phyloP scores from a whole-genome alignment of 2,329 filamentous ascomycete species.

The Trichoderma lentiforme region DNA sequence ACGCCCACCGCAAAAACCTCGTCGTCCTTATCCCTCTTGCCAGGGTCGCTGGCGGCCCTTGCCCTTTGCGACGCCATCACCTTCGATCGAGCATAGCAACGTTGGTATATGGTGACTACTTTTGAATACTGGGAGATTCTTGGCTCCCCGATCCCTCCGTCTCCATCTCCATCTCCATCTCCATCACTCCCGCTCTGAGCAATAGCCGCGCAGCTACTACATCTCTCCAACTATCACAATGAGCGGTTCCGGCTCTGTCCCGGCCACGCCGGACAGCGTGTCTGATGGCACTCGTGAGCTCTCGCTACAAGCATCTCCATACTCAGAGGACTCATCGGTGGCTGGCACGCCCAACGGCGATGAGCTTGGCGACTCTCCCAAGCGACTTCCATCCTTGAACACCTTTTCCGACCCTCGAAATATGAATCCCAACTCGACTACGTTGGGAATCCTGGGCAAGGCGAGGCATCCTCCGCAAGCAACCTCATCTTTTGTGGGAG shows the following conservation, averaged over 20 bases:
- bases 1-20: neutral
- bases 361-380: constrained; percentile 37
- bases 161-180: neutral
- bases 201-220: neutral
- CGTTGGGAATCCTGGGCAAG: constrained; percentile 70
- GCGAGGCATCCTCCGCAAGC: constrained; percentile 52
- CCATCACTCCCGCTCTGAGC: neutral
- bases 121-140: neutral
- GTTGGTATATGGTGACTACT: neutral
- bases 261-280: constrained; percentile 47
- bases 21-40: neutral
- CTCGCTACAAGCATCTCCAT: constrained; percentile 42
- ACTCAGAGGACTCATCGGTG: constrained; percentile 46
- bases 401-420: constrained; percentile 57
- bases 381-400: constrained; percentile 57
- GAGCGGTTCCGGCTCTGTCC: constrained; percentile 37
- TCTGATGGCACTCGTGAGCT: constrained; percentile 31
- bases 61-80: constrained; percentile 5
- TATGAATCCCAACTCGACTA: constrained; percentile 82
- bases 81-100: constrained; percentile 2
- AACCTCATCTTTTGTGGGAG: constrained; percentile 35
- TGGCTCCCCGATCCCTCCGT: neutral
- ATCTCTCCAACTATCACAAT: constrained; percentile 18
- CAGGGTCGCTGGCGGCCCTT: constrained; percentile 17
- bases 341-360: constrained; percentile 48